phyloP scores from a whole-genome alignment of 176 grass and related monocot species.

The Avena sativa region DNA sequence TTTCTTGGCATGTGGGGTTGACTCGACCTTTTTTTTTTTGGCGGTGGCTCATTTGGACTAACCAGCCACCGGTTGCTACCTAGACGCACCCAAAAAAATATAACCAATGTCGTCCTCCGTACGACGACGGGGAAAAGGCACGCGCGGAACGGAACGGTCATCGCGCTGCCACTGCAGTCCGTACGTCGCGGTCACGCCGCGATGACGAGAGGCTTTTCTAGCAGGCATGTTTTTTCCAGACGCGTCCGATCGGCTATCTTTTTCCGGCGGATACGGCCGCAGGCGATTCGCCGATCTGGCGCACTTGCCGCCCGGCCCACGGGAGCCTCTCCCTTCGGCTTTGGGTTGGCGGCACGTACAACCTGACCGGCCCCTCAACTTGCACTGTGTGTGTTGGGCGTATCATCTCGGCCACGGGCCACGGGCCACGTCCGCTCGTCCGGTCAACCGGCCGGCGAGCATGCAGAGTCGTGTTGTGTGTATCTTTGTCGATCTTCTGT shows the following conservation, averaged over 20 bases:
- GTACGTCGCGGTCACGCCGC: not conserved
- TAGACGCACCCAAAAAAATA: too few relatives aligned
- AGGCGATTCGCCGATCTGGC: not conserved
- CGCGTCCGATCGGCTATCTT: not conserved
- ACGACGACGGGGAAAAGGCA: not conserved
- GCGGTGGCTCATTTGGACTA: too few relatives aligned
- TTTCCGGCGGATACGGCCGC: not conserved
- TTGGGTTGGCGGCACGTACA: not conserved
- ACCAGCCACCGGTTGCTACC: too few relatives aligned
- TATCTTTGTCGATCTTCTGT: not conserved
- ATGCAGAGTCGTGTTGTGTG: too few relatives aligned
- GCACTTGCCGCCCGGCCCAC: conserved; percentile 38
- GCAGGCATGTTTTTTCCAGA: not conserved
- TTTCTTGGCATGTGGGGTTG: too few relatives aligned
- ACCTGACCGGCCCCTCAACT: not conserved
- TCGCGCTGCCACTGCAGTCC: conserved; percentile 16
- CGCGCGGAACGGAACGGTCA: not conserved
- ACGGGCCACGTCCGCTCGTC: not conserved
- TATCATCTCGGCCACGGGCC: not conserved
- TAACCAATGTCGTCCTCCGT: not conserved
- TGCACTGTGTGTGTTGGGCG: not conserved
- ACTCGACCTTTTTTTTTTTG: too few relatives aligned
- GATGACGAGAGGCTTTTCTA: too few relatives aligned
- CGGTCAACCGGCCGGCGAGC: not conserved
- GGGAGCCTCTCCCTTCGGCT: conserved; percentile 10